Evolutionary conservation across 352 stramenopile genomes (phyloP), one percentile per base, ranked within the genome.

Genomic region (Pythium dissimile): DNA sequence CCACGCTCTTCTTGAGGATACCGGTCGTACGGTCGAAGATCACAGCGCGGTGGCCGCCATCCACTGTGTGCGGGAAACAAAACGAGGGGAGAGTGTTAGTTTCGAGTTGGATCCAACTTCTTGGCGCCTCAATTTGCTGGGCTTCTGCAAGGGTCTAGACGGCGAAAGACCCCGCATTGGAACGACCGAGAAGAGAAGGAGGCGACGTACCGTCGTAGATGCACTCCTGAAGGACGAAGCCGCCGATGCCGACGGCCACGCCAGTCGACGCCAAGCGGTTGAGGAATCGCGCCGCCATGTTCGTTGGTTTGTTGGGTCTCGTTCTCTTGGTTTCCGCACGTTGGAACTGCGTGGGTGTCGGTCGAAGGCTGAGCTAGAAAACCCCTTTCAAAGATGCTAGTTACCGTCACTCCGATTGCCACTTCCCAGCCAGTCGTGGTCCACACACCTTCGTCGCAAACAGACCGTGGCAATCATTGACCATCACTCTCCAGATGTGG

Each of bases 11-110:
- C 51, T 95, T 83, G 53, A 98, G 73, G 64, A 99, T 97, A 83
- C 97, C 98, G 47, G 97, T 85, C 60, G 99, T 92, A 72, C 95
- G 92, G 78, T 99, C 97, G 75, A 99, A 99, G 69, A 99, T 98
- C 42, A 99, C 97, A 37, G 96, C 98, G 31, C 96, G 89, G 79
- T 99, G 88, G 51, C 98, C 98, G 35, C 96, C 97, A 65, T 99
- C 97, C 27, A 99, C 98, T 97, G 59, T 27, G 23, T 34, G 24
- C 42, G 64, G 3, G 53, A 51, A 54, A 38, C 27, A 21, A 32
- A 54, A 27, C 32, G 11, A 50, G 2, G n/a, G 21, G 13, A 28
- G 16, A 32, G 16, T 13, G 13, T 44, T 11, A 49, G 16, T 15
- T 20, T 30, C 20, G n/a, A 41, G n/a, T n/a, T n/a, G n/a, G n/a